Evolutionary conservation across 2,329 filamentous ascomycete species (phyloP).

Genomic region (Pyrenochaeta sp.): DNA sequence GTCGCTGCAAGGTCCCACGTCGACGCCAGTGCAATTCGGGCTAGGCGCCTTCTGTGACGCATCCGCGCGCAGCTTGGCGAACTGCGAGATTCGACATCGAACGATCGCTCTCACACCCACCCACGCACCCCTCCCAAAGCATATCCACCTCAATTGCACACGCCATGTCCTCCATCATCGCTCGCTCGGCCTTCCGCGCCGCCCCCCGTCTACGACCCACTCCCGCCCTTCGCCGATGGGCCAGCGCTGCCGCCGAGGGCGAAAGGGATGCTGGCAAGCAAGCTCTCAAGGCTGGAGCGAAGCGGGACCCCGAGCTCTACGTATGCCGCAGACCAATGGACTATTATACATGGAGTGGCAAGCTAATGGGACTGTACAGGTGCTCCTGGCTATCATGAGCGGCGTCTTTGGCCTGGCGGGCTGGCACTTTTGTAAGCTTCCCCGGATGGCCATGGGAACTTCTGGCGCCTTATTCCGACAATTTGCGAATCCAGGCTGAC

Average conservation of each 20-base stretch:
- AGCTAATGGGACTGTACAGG: slow-evolving; percentile 61
- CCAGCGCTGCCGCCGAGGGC: slow-evolving; percentile 52
- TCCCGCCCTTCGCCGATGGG: slow-evolving; percentile 44
- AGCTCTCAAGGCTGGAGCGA: slow-evolving; percentile 69
- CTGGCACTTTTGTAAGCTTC: slow-evolving; percentile 79
- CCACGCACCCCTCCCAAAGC: slow-evolving; percentile 25
- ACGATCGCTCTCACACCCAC: slow-evolving; percentile 21
- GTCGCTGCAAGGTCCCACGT: slow-evolving; percentile 20
- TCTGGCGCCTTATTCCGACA: slow-evolving; percentile 2
- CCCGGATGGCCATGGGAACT: slow-evolving; percentile 1
- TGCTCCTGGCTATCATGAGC: slow-evolving; percentile 91
- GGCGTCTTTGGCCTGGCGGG: slow-evolving; percentile 87
- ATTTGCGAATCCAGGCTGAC: slow-evolving; percentile 20
- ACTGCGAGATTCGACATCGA: slow-evolving; percentile 26
- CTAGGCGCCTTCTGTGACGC: slow-evolving; percentile 22
- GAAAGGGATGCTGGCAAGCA: slow-evolving; percentile 58
- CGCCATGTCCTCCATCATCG: slow-evolving; percentile 57
- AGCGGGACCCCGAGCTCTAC: slow-evolving; percentile 77
- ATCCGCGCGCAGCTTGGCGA: slow-evolving; percentile 24
- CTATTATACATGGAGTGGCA: background rate
- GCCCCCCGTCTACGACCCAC: slow-evolving; percentile 55
- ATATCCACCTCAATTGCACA: slow-evolving; percentile 27
- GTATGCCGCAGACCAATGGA: slow-evolving; percentile 56
- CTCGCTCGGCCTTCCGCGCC: slow-evolving; percentile 57
- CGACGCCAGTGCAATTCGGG: slow-evolving; percentile 16